A percentile compares a stretch with the other conserved stretches of the same genome.
Conservation (phyloP, 768 basidiomycete genomes). For the Hericium rajendrae region DNA sequence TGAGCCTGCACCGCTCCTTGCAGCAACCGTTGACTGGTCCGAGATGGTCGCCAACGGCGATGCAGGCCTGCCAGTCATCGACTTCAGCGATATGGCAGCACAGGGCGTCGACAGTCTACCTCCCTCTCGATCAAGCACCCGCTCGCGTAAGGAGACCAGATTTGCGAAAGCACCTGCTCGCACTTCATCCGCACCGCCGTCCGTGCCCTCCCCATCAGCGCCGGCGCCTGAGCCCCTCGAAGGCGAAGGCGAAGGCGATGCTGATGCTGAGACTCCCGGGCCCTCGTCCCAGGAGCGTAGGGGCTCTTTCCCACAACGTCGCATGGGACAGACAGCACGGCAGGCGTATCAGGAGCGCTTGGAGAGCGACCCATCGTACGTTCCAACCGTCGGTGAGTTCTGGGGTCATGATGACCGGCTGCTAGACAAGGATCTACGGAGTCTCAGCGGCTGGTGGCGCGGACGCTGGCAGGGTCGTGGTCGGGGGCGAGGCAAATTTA, state of each 20-base stretch:
- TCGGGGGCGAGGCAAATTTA: slow-evolving; percentile 39
- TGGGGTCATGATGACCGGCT: slow-evolving; percentile 94
- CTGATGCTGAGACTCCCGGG: background rate
- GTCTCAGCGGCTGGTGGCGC: slow-evolving; percentile 83
- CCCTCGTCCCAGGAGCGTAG: slow-evolving; percentile 15
- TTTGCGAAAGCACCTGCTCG: slow-evolving; percentile 21
- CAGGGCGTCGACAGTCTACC: background rate
- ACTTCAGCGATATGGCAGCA: slow-evolving; percentile 55
- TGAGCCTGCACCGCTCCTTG: slow-evolving; percentile 41
- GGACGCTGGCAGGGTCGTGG: slow-evolving; percentile 67
- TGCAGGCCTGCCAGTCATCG: slow-evolving; percentile 67
- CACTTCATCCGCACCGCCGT: slow-evolving; percentile 19
- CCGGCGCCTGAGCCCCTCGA: slow-evolving; percentile 25
- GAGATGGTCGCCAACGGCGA: slow-evolving; percentile 77
- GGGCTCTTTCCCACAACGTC: slow-evolving; percentile 29
- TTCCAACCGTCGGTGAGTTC: slow-evolving; percentile 85
- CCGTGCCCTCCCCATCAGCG: slow-evolving; percentile 13
- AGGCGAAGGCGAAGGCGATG: slow-evolving; percentile 16
- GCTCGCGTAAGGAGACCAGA: slow-evolving; percentile 18
- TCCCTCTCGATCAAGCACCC: slow-evolving; percentile 13
- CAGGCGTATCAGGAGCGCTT: slow-evolving; percentile 81
- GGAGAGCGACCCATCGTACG: slow-evolving; percentile 78
- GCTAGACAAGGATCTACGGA: slow-evolving; percentile 71
- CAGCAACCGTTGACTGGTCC: slow-evolving; percentile 55
- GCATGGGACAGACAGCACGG: slow-evolving; percentile 54